Evolutionary conservation across 441 rosid genomes (phyloP).

Genomic region (Populus tomentosa): DNA sequence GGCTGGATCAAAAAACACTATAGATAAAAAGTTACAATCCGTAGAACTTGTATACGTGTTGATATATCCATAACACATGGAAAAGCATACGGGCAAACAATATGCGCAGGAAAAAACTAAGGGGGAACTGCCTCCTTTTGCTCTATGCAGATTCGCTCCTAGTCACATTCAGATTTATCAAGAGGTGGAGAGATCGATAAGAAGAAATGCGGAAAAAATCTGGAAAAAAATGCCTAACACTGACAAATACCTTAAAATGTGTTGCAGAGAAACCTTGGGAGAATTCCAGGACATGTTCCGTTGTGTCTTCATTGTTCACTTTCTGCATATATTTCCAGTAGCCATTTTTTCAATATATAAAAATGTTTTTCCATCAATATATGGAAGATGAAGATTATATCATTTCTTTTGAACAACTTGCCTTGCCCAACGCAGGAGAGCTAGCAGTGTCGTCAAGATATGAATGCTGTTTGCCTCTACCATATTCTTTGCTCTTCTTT

Average conservation of each 20-base stretch:
- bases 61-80: neutral
- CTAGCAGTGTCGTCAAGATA: slow-evolving; percentile 67
- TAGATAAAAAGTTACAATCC: neutral
- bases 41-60: neutral
- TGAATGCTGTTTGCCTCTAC: slow-evolving; percentile 31
- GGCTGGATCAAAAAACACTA: neutral
- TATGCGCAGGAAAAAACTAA: neutral
- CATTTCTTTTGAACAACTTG: slow-evolving; percentile 18
- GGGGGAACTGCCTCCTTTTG: neutral
- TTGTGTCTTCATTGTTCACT: slow-evolving; percentile 30
- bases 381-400: neutral
- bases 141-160: neutral
- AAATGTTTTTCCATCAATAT: too few species aligned
- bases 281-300: slow-evolving; percentile 31
- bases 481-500: slow-evolving; percentile 28
- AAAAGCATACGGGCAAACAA: neutral
- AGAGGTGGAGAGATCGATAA: neutral
- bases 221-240: neutral
- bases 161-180: neutral
- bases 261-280: slow-evolving; percentile 52
- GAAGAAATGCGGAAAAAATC: neutral
- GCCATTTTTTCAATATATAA: neutral
- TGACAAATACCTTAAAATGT: slow-evolving; percentile 31
- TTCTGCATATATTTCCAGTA: slow-evolving; percentile 27
- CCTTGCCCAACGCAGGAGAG: slow-evolving; percentile 45